A percentile compares a stretch with the other conserved stretches of the same genome.
Conservation (phyloP, 2,329 filamentous ascomycete species). For the Cladosporium halotolerans region DNA sequence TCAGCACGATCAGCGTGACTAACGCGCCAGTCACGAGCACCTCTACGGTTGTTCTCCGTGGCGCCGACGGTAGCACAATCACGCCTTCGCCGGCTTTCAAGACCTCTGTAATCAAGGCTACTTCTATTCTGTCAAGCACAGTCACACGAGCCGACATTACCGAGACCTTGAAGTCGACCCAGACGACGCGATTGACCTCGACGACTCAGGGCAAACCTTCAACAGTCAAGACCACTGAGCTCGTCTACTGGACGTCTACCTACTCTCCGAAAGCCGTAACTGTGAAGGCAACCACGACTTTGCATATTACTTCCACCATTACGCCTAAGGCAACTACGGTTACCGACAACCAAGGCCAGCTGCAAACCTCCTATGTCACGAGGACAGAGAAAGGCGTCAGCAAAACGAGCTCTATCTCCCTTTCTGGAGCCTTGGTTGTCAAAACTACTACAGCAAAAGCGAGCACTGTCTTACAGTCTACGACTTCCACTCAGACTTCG, state of each 20-base stretch:
- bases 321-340: conserved; percentile 16
- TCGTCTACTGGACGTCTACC: conserved; percentile 16
- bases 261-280: conserved; percentile 12
- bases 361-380: conserved; percentile 21
- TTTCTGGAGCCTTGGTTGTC: conserved; percentile 18
- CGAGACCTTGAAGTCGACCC: conserved; percentile 12
- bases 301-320: conserved; percentile 11
- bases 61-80: conserved; percentile 30
- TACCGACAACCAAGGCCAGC: conserved; percentile 17
- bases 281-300: conserved; percentile 20
- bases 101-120: conserved; percentile 22
- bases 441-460: conserved; percentile 22
- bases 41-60: conserved; percentile 19
- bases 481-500: conserved; percentile 23
- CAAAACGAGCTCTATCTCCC: conserved; percentile 22
- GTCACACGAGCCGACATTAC: conserved; percentile 13
- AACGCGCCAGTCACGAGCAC: conserved; percentile 25
- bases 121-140: conserved; percentile 15
- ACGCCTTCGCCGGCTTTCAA: conserved; percentile 26
- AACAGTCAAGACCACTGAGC: conserved; percentile 14
- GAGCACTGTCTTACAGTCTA: conserved; percentile 19
- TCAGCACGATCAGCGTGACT: conserved; percentile 22
- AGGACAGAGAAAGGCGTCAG: conserved; percentile 25
- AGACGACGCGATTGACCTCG: conserved; percentile 2
- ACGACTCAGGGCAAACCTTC: conserved; percentile 14